phyloP scores from a whole-genome alignment of 1,284 basidiomycete species.

The Farysia itapuensis region DNA sequence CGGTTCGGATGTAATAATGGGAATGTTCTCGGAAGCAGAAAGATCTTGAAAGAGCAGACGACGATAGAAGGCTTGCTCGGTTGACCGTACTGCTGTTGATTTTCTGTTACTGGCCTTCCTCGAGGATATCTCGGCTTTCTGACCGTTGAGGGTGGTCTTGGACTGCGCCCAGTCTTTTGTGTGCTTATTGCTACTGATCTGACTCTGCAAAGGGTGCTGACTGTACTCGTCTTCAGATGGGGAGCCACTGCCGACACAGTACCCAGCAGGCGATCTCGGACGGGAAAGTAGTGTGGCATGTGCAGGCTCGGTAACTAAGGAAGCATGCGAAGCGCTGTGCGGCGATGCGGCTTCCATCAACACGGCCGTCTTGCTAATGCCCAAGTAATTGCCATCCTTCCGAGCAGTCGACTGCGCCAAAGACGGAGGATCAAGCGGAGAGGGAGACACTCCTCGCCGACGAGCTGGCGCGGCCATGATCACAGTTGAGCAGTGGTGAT shows the following conservation, averaged over 20 bases:
- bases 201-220: neutral
- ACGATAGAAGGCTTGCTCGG: conserved; percentile 28
- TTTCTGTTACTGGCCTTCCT: neutral
- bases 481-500: too few relatives aligned
- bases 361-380: neutral
- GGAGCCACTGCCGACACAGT: conserved; percentile 4
- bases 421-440: too few relatives aligned
- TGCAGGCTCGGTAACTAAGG: conserved; percentile 16
- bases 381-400: too few relatives aligned
- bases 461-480: too few relatives aligned
- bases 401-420: too few relatives aligned
- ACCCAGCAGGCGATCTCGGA: conserved; percentile 10
- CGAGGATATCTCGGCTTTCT: neutral
- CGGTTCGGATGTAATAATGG: conserved; percentile 14
- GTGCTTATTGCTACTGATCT: conserved; percentile 1
- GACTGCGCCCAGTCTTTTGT: neutral
- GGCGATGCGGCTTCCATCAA: conserved; percentile 9
- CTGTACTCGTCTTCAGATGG: too few relatives aligned
- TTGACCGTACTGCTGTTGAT: conserved; percentile 1
- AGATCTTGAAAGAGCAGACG: conserved; percentile 36
- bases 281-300: conserved; percentile 21
- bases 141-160: neutral
- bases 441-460: too few relatives aligned
- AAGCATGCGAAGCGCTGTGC: conserved; percentile 19
- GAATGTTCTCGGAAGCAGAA: conserved; percentile 1